Conservation (phyloP, 176 grass and related monocot genomes). For the Aegilops longissima region DNA sequence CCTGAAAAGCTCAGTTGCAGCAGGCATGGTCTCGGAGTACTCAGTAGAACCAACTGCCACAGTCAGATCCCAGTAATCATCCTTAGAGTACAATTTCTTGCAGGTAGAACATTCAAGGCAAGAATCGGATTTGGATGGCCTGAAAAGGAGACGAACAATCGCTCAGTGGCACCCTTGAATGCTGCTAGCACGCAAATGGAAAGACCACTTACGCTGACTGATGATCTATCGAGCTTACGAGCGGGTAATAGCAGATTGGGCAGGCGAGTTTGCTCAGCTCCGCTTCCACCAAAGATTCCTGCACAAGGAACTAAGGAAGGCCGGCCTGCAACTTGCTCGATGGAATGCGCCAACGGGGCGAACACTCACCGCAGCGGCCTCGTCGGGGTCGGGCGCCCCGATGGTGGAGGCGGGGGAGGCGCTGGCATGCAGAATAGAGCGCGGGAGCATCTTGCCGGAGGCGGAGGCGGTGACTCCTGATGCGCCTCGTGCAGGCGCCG, state of each 20-base stretch:
- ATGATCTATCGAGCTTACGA: constrained; percentile 37
- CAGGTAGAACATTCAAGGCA: constrained; percentile 54
- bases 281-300: constrained; percentile 31
- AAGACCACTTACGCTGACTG: constrained; percentile 32
- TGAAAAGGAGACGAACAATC: constrained; percentile 24
- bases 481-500: neutral
- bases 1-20: constrained; percentile 77
- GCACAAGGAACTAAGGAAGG: neutral
- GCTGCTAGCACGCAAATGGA: neutral
- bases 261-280: constrained; percentile 54
- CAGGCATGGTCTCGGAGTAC: constrained; percentile 70
- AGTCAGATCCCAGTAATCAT: constrained; percentile 71
- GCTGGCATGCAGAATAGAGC: neutral
- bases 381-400: neutral
- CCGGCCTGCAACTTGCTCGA: neutral
- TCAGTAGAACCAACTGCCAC: constrained; percentile 46
- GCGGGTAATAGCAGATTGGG: constrained; percentile 77
- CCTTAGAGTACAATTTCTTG: constrained; percentile 66
- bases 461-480: neutral
- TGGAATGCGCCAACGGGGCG: neutral
- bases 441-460: neutral
- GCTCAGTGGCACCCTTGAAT: neutral
- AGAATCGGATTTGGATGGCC: neutral
- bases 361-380: constrained; percentile 11
- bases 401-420: neutral